phyloP scores from a whole-genome alignment of 331 rosid genomes.

The Phaseolus coccineus region DNA sequence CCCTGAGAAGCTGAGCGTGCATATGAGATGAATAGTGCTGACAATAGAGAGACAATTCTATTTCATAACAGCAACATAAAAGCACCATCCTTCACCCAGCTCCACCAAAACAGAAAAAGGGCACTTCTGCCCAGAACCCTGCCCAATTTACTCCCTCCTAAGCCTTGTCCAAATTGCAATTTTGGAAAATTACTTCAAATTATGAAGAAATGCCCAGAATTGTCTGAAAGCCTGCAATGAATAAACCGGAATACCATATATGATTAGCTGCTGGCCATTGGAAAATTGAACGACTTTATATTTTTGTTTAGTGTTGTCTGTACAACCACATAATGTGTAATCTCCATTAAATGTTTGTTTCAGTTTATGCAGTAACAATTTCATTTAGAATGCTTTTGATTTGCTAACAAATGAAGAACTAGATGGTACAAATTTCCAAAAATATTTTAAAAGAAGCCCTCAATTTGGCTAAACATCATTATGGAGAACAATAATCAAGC shows the following conservation, averaged over 20 bases:
- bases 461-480: not conserved
- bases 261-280: conserved; percentile 13
- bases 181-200: not conserved
- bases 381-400: not conserved
- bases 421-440: not conserved
- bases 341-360: conserved; percentile 20
- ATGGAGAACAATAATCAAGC: not conserved
- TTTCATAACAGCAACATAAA: conserved; percentile 12
- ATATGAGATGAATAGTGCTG: conserved; percentile 1
- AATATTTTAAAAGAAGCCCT: not conserved
- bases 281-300: not conserved
- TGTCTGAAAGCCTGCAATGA: not conserved
- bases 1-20: conserved; percentile 3
- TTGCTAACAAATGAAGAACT: not conserved
- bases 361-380: not conserved
- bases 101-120: conserved; percentile 24
- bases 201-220: not conserved
- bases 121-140: not conserved
- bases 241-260: not conserved
- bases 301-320: not conserved
- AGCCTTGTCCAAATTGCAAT: conserved; percentile 13
- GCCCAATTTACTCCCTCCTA: not conserved
- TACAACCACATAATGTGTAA: not conserved
- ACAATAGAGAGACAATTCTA: conserved; percentile 24
- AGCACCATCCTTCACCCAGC: not conserved